Evolutionary conservation across 352 stramenopile species (phyloP), one percentile per base, ranked within the genome.

Genomic region (Phytopythium aichiense): DNA sequence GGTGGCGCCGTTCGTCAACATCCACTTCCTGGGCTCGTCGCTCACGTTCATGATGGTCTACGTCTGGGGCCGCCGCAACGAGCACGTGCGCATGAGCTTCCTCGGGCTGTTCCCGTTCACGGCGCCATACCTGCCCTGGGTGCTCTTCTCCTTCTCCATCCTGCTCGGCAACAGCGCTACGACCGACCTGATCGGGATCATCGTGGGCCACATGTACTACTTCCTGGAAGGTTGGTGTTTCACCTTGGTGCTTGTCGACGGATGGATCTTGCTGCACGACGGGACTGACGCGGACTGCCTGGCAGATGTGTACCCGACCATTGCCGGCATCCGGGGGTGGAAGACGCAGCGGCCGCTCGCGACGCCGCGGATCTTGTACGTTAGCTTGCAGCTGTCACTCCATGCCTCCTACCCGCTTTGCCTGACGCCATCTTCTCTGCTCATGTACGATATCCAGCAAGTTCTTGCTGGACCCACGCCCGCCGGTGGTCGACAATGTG

Each of bases 11-110:
- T 99, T 98, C 66, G 84, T 99, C 22, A 95, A 86, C 67, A 97
- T 99, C 42, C 94, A 98, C 62, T 99, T 99, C 75, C 79, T 99
- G 11, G 97, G 97, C 20, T 98, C 90, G 66, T 98, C 97, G 18
- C 79, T 99, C 28, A 98, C 97, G n/a, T 99, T 99, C 71, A 99
- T 99, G 97, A 99, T 99, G 97, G 90, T 99, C 7, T 99, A 99
- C 77, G 77, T 99, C 25, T 99, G 97, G 97, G 96, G 96, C 35
- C 76, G 96, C 61, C 80, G 89, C 38, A 98, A 98, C 64, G 88
- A 96, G 67, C 88, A 98, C 79, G 93, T 99, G 55, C 86, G 93
- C 64, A 99, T 99, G 96, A 98, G 81, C 56, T 98, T 99, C 64
- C 76, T 99, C 11, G 97, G 97, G 7, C 79, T 99, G 28, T 97